Evolutionary conservation across 331 rosid species (phyloP).

Genomic region (Malus hybrid): DNA sequence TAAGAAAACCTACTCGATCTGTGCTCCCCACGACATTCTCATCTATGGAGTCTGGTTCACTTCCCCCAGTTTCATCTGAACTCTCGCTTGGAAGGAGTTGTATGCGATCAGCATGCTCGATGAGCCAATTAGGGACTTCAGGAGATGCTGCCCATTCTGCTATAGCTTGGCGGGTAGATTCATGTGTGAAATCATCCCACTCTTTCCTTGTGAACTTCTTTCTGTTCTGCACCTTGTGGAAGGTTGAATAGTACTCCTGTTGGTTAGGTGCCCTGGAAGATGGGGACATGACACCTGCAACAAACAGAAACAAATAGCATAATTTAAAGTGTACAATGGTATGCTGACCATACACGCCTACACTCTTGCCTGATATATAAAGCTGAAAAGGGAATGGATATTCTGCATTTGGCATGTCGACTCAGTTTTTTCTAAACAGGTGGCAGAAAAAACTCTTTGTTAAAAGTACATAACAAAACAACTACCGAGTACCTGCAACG

Average conservation of each 20-base stretch:
- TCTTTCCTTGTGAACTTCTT: conserved; percentile 64
- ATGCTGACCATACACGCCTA: too few relatives aligned
- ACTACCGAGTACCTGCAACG: not conserved
- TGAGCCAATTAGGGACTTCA: conserved; percentile 69
- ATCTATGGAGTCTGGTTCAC: conserved; percentile 56
- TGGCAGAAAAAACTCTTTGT: not conserved
- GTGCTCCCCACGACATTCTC: conserved; percentile 32
- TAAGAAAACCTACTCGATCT: conserved; percentile 31
- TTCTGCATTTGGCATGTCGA: too few relatives aligned
- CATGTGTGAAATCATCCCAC: conserved; percentile 73
- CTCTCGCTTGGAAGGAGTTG: conserved; percentile 57
- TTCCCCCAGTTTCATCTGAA: conserved; percentile 50
- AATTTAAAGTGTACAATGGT: not conserved
- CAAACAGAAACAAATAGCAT: conserved; percentile 1
- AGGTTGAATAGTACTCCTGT: conserved; percentile 56
- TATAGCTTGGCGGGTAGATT: conserved; percentile 65
- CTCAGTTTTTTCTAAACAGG: not conserved
- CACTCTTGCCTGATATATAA: too few relatives aligned
- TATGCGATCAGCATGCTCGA: conserved; percentile 64
- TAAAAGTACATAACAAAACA: not conserved
- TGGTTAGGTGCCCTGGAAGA: conserved; percentile 24
- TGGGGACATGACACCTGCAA: conserved; percentile 51
- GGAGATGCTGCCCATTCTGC: conserved; percentile 78
- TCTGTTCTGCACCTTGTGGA: conserved; percentile 49
- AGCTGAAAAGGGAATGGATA: too few relatives aligned